Conservation (phyloP, 495 filamentous ascomycete species). For the Bathelium albidoporum region DNA sequence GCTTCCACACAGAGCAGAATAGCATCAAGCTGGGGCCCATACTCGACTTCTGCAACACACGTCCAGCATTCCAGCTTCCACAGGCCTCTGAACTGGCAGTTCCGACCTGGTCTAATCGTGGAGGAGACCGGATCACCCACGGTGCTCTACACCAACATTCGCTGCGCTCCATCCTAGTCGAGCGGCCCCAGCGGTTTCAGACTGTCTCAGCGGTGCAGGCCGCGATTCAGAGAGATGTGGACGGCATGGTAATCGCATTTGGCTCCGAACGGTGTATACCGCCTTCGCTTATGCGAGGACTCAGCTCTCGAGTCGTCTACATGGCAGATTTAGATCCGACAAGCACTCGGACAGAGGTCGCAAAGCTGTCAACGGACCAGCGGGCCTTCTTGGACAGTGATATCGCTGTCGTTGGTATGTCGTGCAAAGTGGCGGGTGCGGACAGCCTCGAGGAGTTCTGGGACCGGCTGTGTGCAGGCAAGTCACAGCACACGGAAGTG, state of each 20-base stretch:
- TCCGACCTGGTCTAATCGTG: no score
- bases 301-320: background rate
- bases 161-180: no score
- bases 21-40: no score
- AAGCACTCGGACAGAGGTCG: background rate
- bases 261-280: background rate
- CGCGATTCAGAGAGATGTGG: background rate
- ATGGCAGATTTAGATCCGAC: background rate
- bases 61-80: no score
- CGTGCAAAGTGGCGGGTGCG: constrained; percentile 32
- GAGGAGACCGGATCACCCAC: no score
- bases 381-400: background rate
- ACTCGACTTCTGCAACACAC: no score
- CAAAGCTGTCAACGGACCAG: background rate
- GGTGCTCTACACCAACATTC: no score
- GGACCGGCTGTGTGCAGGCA: constrained; percentile 32
- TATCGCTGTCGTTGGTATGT: constrained; percentile 36
- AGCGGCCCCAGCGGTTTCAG: background rate
- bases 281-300: background rate
- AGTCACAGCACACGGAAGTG: constrained; percentile 26
- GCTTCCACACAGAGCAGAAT: no score
- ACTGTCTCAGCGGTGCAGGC: background rate
- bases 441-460: constrained; percentile 32
- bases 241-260: background rate
- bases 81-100: no score